These are phyloP conservation scores for Saccharomyces hybrid DNA, from an alignment of 1,139 yeast species.

Conservation along the genomic window DNA sequence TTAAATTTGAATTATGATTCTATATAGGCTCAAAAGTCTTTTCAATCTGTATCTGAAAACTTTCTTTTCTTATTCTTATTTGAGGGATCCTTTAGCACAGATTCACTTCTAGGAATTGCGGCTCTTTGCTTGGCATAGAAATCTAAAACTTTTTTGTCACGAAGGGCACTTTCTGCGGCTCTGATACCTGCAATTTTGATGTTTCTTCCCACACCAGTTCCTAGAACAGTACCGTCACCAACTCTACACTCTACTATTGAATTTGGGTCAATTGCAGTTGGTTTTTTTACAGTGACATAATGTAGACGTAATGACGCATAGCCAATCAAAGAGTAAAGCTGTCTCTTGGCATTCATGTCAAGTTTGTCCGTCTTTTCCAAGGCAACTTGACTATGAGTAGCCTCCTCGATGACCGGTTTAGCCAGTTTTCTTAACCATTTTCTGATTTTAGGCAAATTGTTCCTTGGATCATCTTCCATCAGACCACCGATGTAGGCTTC, in stretches of 20 bases:
- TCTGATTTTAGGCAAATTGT: conserved; percentile 43
- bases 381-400: conserved; percentile 19
- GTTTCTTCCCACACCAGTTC: conserved; percentile 54
- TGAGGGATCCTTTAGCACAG: conserved; percentile 23
- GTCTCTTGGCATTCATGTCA: conserved; percentile 47
- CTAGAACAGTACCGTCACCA: conserved; percentile 53
- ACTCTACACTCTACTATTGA: conserved; percentile 63
- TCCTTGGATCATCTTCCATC: conserved; percentile 46
- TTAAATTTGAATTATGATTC: background rate
- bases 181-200: conserved; percentile 60
- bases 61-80: background rate
- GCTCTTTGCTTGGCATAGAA: conserved; percentile 56
- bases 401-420: conserved; percentile 42
- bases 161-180: conserved; percentile 66
- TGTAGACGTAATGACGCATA: conserved; percentile 60
- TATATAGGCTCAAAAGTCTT: background rate
- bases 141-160: conserved; percentile 51
- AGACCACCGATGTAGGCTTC: conserved; percentile 91
- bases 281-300: conserved; percentile 53
- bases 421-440: conserved; percentile 56
- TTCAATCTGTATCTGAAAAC: background rate
- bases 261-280: conserved; percentile 40
- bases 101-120: conserved; percentile 50
- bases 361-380: conserved; percentile 19
- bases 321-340: conserved; percentile 73